Conservation (phyloP, 192 early-diverging fungal species). For the Dissophora globulifera region DNA sequence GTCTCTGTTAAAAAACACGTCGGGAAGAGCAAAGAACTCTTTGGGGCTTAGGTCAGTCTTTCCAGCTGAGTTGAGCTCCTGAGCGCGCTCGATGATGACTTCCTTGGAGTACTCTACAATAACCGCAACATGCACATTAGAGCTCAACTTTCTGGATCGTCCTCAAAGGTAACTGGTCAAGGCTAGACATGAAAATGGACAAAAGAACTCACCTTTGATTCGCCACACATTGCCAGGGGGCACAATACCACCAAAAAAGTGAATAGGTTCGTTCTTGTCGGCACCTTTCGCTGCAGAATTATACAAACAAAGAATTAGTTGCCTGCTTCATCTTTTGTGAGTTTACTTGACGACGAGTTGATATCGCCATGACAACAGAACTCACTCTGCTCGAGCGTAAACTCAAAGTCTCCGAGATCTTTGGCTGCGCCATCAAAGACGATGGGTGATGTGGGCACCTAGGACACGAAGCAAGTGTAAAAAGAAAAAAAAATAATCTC, state of each 20-base stretch:
- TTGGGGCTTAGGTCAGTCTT: slow-evolving; percentile 5
- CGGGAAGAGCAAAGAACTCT: slow-evolving; percentile 24
- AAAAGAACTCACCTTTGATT: slow-evolving; percentile 58
- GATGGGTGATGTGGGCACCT: slow-evolving; percentile 24
- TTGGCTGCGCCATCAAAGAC: slow-evolving; percentile 65
- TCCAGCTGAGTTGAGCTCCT: slow-evolving; percentile 11
- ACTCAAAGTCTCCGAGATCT: slow-evolving; percentile 79
- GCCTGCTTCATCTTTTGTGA: too few relatives aligned
- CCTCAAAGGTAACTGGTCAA: neutral
- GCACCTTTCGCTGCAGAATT: slow-evolving; percentile 14
- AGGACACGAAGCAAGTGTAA: too few relatives aligned
- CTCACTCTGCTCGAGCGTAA: slow-evolving; percentile 68
- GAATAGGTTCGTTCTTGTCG: slow-evolving; percentile 4
- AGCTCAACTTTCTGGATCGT: neutral
- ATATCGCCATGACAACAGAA: too few relatives aligned
- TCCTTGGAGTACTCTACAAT: slow-evolving; percentile 18
- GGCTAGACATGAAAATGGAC: neutral
- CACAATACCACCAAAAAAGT: slow-evolving; percentile 16
- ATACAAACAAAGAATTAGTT: neutral
- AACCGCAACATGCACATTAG: neutral
- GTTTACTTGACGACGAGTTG: too few relatives aligned
- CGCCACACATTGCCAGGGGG: slow-evolving; percentile 66
- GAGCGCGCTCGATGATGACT: slow-evolving; percentile 14
- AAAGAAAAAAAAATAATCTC: too few relatives aligned
- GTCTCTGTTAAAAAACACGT: slow-evolving; percentile 14